phyloP scores from a whole-genome alignment of 1,284 basidiomycete genomes.

The Apiotrichum mycotoxinovorans region DNA sequence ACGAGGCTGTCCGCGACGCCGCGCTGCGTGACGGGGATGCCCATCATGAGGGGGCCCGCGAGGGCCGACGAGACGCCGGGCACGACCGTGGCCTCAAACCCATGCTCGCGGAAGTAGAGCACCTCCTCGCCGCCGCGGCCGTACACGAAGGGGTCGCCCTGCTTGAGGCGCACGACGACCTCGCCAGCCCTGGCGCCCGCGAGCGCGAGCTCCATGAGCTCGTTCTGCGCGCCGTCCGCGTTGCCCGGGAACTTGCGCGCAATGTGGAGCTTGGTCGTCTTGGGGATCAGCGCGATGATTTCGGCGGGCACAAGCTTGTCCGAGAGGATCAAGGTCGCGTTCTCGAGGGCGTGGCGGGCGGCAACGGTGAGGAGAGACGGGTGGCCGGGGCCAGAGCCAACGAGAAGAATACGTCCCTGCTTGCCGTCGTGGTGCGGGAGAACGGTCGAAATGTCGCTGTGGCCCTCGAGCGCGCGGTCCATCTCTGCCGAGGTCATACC shows the following conservation, averaged over 20 bases:
- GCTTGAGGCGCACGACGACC: constrained; percentile 90
- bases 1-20: constrained; percentile 85
- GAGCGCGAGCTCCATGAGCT: constrained; percentile 87
- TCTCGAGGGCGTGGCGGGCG: constrained; percentile 71
- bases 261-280: constrained; percentile 61
- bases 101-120: constrained; percentile 78
- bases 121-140: constrained; percentile 93
- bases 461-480: constrained; percentile 56
- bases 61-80: constrained; percentile 87
- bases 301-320: constrained; percentile 95
- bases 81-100: constrained; percentile 76
- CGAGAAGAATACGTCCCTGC: constrained; percentile 73
- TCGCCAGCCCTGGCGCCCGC: constrained; percentile 74
- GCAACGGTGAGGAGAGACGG: constrained; percentile 86
- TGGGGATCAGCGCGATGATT: constrained; percentile 81
- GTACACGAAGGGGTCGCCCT: constrained; percentile 94
- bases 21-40: constrained; percentile 91
- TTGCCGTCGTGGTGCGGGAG: constrained; percentile 36
- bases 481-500: constrained; percentile 67
- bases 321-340: constrained; percentile 80
- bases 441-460: constrained; percentile 3
- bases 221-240: constrained; percentile 86
- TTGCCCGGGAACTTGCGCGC: constrained; percentile 98
- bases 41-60: constrained; percentile 81
- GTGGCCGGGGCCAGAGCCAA: constrained; percentile 92